Evolutionary conservation across 305 asterid genomes (phyloP).

Genomic region (Lippia alba): DNA sequence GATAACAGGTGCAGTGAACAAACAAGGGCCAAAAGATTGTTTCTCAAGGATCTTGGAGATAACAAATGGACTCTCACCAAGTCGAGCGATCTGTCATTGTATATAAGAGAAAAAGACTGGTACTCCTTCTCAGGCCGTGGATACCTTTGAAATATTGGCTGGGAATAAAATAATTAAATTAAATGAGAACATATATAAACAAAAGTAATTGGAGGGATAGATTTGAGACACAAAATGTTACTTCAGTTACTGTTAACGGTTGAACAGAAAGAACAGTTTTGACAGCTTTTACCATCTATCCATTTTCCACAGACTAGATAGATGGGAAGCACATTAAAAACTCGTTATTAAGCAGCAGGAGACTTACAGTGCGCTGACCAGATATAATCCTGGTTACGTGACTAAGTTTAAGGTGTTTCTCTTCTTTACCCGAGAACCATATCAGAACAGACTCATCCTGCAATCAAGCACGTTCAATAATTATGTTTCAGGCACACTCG

Average conservation of each 20-base stretch:
- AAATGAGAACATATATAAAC: constrained; percentile 29
- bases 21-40: constrained; percentile 28
- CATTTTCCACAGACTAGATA: constrained; percentile 30
- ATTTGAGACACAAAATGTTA: neutral
- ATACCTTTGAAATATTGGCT: constrained; percentile 92
- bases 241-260: constrained; percentile 4
- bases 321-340: constrained; percentile 21
- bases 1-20: constrained; percentile 28
- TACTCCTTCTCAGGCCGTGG: constrained; percentile 98
- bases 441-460: constrained; percentile 98
- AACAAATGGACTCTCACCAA: constrained; percentile 65
- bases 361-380: constrained; percentile 96
- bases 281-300: constrained; percentile 21
- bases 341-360: constrained; percentile 32
- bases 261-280: constrained; percentile 19
- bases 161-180: constrained; percentile 38
- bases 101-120: constrained; percentile 93
- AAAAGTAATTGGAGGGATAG: constrained; percentile 12
- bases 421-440: constrained; percentile 99
- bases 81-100: constrained; percentile 93
- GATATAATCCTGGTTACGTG: constrained; percentile 94
- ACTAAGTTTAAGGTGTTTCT: constrained; percentile 95
- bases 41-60: constrained; percentile 26
- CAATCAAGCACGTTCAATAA: constrained; percentile 38
- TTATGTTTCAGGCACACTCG: constrained; percentile 24